phyloP scores from a whole-genome alignment of 768 basidiomycete genomes.

The Boletus subcaerulescens region DNA sequence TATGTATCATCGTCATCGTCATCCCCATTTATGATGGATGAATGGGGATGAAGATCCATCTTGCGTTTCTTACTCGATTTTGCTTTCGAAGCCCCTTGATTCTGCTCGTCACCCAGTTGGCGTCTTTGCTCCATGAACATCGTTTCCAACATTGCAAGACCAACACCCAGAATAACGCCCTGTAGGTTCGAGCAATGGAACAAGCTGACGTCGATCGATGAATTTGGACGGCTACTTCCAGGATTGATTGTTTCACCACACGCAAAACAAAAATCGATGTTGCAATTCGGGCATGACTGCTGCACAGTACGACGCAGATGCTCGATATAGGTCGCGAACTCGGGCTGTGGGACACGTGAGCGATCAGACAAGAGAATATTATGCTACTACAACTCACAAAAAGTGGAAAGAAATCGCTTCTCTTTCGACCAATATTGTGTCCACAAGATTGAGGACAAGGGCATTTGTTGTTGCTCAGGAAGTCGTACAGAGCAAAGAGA shows the following conservation, averaged over 20 bases:
- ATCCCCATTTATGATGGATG: constrained; percentile 32
- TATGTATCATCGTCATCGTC: constrained; percentile 57
- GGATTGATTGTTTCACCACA: constrained; percentile 65
- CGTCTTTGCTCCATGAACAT: constrained; percentile 57
- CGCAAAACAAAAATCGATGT: constrained; percentile 63
- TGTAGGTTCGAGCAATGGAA: constrained; percentile 91
- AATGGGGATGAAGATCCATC: constrained; percentile 27
- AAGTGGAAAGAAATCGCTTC: constrained; percentile 79
- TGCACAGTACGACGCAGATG: constrained; percentile 58
- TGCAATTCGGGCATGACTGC: constrained; percentile 61
- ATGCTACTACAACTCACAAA: constrained; percentile 53
- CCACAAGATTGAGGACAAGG: constrained; percentile 78
- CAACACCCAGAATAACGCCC: constrained; percentile 88
- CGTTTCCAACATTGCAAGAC: constrained; percentile 81
- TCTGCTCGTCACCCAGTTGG: constrained; percentile 29
- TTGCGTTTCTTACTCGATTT: constrained; percentile 43
- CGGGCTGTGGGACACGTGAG: constrained; percentile 46
- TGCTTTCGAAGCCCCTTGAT: constrained; percentile 23
- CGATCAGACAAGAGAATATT: neutral
- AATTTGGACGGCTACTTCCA: constrained; percentile 43
- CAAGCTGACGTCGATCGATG: constrained; percentile 52
- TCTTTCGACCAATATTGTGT: constrained; percentile 52
- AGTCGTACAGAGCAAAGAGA: constrained; percentile 80
- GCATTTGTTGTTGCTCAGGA: constrained; percentile 61
- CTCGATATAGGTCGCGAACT: constrained; percentile 67